Percentiles rank a stretch among this genome's conserved stretches.
Conservation (phyloP, 225 moss, liverwort and hornwort species). For the Pleurozium schreberi region DNA sequence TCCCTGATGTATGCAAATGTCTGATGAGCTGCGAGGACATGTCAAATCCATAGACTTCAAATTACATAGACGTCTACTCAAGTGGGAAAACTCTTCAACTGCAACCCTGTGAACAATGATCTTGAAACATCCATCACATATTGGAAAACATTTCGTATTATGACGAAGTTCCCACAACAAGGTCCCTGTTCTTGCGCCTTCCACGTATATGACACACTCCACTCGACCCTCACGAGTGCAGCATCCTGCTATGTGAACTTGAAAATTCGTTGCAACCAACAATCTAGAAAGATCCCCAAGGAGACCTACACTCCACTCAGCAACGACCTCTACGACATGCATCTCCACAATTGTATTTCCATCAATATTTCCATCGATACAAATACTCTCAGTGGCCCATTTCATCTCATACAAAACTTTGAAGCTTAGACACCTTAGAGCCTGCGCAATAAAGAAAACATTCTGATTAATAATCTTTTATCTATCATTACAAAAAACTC, state of each 20-base stretch:
- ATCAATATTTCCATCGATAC: conserved; percentile 7
- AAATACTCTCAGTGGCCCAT: neutral
- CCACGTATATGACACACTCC: conserved; percentile 37
- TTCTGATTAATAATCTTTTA: neutral
- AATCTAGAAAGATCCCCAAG: conserved; percentile 24
- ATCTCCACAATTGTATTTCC: conserved; percentile 5
- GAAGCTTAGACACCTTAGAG: neutral
- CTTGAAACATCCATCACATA: rapidly evolving
- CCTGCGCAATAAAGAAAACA: neutral
- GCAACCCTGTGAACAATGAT: neutral
- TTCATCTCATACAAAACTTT: neutral
- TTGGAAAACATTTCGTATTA: rapidly evolving
- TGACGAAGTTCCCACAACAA: neutral
- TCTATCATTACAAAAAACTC: neutral
- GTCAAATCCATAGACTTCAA: too few relatives aligned
- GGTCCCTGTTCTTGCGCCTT: neutral
- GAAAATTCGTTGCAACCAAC: conserved; percentile 19
- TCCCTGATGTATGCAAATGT: neutral
- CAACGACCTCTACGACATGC: neutral
- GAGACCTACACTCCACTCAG: neutral
- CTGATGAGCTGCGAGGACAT: too few relatives aligned
- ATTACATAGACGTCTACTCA: too few relatives aligned
- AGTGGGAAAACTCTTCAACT: neutral
- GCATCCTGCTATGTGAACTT: conserved; percentile 37
- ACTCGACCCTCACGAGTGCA: conserved; percentile 43